phyloP scores from a whole-genome alignment of 345 rosid species.

The Erucastrum elatum region DNA sequence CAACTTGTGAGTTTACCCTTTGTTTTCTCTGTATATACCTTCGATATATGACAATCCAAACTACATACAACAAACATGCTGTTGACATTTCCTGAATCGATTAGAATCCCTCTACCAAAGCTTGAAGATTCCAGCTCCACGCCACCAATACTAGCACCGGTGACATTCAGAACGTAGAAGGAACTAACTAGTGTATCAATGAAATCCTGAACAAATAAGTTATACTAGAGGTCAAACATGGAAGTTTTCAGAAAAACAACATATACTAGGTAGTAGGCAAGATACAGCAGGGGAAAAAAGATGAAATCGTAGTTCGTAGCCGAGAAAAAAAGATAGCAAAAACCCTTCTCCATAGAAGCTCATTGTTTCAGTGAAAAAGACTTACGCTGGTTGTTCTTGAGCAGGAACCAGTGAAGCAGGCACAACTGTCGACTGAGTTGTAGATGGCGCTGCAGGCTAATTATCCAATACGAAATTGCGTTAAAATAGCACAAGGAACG shows the following conservation, averaged over 20 bases:
- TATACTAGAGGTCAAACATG: too few species aligned
- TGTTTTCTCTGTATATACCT: neutral
- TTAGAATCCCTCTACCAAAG: slow-evolving; percentile 55
- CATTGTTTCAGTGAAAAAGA: neutral
- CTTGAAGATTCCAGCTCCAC: slow-evolving; percentile 43
- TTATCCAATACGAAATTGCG: slow-evolving; percentile 12
- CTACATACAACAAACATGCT: neutral
- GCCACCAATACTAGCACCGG: slow-evolving; percentile 65
- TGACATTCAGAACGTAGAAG: slow-evolving; percentile 80
- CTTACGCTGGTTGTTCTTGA: slow-evolving; percentile 57
- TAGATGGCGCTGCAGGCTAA: slow-evolving; percentile 30
- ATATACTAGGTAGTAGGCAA: slow-evolving; percentile 8
- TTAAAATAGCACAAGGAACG: neutral
- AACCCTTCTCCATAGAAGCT: neutral
- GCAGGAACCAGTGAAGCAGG: slow-evolving; percentile 48
- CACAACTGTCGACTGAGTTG: slow-evolving; percentile 42
- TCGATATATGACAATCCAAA: neutral
- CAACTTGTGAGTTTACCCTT: neutral
- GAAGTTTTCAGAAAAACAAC: neutral
- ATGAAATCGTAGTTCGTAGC: neutral
- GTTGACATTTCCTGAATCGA: slow-evolving; percentile 69
- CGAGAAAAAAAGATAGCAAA: neutral
- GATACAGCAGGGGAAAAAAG: neutral
- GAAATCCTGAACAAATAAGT: too few species aligned
- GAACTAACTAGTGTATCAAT: slow-evolving; percentile 35